A percentile compares a stretch with the other conserved stretches of the same genome.
Evolutionary conservation across 176 grass and related monocot species (phyloP).

Genomic region (Carex pumila): DNA sequence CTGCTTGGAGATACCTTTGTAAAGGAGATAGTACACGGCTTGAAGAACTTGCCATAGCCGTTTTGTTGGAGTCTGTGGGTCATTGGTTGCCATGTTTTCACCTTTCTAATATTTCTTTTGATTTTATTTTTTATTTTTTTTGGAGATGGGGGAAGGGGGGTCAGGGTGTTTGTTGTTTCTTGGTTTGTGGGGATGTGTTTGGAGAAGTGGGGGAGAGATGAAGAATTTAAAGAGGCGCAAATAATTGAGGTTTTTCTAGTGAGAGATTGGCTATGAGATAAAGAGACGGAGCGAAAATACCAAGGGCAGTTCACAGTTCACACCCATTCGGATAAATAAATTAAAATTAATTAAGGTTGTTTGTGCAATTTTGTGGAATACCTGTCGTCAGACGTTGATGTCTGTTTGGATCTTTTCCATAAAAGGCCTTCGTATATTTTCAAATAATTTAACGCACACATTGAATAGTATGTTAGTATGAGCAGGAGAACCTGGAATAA

Average conservation of each 20-base stretch:
- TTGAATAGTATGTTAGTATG: not conserved
- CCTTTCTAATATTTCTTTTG: not conserved
- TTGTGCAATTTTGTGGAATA: not conserved
- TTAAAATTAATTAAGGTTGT: not conserved
- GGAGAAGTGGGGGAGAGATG: not conserved
- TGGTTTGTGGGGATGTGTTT: not conserved
- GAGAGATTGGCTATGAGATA: not conserved
- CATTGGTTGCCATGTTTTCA: slow-evolving; percentile 24
- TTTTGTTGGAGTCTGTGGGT: slow-evolving; percentile 14
- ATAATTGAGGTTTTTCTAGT: slow-evolving; percentile 1
- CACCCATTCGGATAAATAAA: not conserved
- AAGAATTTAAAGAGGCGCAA: slow-evolving; percentile 35
- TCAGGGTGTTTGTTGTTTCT: not conserved
- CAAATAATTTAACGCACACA: not conserved
- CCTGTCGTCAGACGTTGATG: too few species aligned
- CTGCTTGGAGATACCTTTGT: slow-evolving; percentile 53
- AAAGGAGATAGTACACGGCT: slow-evolving; percentile 47
- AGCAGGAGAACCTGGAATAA: too few species aligned
- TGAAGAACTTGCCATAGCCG: slow-evolving; percentile 43
- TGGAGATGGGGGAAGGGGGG: not conserved
- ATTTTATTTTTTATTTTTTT: not conserved
- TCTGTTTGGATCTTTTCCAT: not conserved
- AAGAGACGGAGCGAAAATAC: not conserved
- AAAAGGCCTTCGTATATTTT: not conserved
- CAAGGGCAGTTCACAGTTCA: not conserved